These are phyloP conservation scores for Henckelia pumila DNA, from an alignment of 257 asterid genomes.

Conservation along the genomic window DNA sequence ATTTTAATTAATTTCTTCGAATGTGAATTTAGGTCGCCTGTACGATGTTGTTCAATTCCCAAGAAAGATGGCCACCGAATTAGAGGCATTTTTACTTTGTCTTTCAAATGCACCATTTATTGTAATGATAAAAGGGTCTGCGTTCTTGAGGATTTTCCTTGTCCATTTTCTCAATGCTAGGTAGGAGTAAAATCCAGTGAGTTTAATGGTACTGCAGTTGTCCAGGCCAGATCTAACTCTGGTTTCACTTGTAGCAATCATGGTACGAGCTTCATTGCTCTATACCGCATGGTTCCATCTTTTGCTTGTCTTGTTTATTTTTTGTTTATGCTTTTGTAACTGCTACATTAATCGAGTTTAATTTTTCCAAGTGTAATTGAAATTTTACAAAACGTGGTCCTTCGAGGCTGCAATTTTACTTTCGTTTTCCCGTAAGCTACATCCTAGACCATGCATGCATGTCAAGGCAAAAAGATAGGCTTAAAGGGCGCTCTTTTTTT, in stretches of 20 bases:
- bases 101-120: not conserved
- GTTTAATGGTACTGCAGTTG: conserved; percentile 51
- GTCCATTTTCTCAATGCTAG: conserved; percentile 37
- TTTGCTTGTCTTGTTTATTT: not conserved
- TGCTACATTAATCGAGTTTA: not conserved
- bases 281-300: not conserved
- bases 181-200: conserved; percentile 53
- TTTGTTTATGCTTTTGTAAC: not conserved
- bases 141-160: not conserved
- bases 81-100: conserved; percentile 35
- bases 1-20: conserved; percentile 1
- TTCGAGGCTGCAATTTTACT: too few relatives aligned
- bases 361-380: too few relatives aligned
- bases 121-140: not conserved
- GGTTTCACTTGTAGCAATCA: conserved; percentile 30
- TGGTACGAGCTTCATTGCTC: conserved; percentile 38
- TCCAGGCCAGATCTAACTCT: conserved; percentile 33
- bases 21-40: conserved; percentile 36
- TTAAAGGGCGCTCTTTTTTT: too few relatives aligned
- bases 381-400: too few relatives aligned
- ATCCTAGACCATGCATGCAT: too few relatives aligned
- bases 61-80: conserved; percentile 32
- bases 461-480: too few relatives aligned
- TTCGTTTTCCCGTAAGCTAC: too few relatives aligned
- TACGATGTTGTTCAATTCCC: conserved; percentile 29